These are phyloP conservation scores for Nidula microcarpa DNA, from an alignment of 768 basidiomycete species.

Conservation along the genomic window DNA sequence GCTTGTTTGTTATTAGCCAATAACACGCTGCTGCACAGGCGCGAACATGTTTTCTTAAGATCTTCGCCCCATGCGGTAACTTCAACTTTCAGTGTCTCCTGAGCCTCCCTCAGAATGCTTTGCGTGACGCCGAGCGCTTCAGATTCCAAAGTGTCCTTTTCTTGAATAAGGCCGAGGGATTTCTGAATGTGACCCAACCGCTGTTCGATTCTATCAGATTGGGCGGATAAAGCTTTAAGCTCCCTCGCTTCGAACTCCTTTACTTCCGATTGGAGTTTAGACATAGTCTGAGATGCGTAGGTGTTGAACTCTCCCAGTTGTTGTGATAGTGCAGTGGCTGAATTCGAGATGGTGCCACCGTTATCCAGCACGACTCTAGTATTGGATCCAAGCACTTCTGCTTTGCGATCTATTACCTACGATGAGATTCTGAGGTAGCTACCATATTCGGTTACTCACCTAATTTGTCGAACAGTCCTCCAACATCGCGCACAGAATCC, in stretches of 20 bases:
- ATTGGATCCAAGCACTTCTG: conserved; percentile 60
- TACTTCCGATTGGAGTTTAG: conserved; percentile 48
- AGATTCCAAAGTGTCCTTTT: neutral
- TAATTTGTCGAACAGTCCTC: conserved; percentile 75
- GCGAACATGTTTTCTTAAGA: conserved; percentile 45
- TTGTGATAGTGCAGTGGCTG: conserved; percentile 49
- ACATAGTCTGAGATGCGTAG: conserved; percentile 48
- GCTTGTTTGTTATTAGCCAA: conserved; percentile 41
- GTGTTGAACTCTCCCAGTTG: conserved; percentile 63
- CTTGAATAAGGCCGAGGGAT: neutral
- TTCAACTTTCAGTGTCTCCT: conserved; percentile 38
- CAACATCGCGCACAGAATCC: conserved; percentile 71
- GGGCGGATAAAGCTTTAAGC: neutral
- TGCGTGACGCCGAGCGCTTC: neutral
- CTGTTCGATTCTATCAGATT: neutral
- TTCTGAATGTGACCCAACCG: neutral
- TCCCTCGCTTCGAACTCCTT: neutral
- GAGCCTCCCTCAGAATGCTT: neutral
- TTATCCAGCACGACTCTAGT: conserved; percentile 60
- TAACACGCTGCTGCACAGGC: conserved; percentile 44
- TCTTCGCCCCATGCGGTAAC: conserved; percentile 54
- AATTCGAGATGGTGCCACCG: conserved; percentile 52
- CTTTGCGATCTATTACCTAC: conserved; percentile 62
- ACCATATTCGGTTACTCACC: conserved; percentile 42
- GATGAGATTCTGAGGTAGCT: conserved; percentile 5